Percentiles rank a stretch among this genome's conserved stretches.
Conservation (phyloP, 208 protist genomes). For the Leishmania amazonensis region DNA sequence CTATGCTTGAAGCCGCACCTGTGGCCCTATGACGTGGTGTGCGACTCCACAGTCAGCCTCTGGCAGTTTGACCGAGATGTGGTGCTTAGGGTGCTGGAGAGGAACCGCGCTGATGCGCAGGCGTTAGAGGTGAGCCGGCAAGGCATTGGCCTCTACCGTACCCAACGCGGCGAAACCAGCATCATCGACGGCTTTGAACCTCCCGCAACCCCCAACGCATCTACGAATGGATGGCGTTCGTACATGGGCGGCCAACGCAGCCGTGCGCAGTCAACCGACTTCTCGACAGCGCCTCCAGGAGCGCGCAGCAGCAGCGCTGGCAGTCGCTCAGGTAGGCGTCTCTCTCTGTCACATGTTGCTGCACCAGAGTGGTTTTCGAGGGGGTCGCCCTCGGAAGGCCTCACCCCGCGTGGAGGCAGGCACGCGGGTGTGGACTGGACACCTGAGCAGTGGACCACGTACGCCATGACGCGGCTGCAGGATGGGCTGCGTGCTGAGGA, state of each 20-base stretch:
- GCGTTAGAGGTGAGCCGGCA: slow-evolving; percentile 79
- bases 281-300: not conserved
- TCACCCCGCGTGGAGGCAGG: not conserved
- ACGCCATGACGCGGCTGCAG: slow-evolving; percentile 29
- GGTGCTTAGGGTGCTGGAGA: slow-evolving; percentile 52
- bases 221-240: not conserved
- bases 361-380: not conserved
- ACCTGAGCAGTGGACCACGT: slow-evolving; percentile 29
- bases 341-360: not conserved
- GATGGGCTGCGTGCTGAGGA: slow-evolving; percentile 12
- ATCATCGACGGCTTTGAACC: slow-evolving; percentile 48
- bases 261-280: slow-evolving; percentile 20
- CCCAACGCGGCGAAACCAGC: slow-evolving; percentile 61
- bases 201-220: not conserved
- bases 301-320: not conserved
- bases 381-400: not conserved
- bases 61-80: slow-evolving; percentile 63
- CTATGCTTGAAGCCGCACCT: slow-evolving; percentile 74
- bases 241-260: slow-evolving; percentile 6
- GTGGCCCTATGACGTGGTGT: slow-evolving; percentile 64
- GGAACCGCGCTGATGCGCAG: slow-evolving; percentile 53
- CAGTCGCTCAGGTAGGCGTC: not conserved
- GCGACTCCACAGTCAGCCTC: slow-evolving; percentile 71
- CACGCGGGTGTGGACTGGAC: not conserved
- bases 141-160: slow-evolving; percentile 73